Evolutionary conservation across 2,329 filamentous ascomycete species (phyloP), one percentile per base, ranked within the genome.

Genomic region (Balansia obtecta): DNA sequence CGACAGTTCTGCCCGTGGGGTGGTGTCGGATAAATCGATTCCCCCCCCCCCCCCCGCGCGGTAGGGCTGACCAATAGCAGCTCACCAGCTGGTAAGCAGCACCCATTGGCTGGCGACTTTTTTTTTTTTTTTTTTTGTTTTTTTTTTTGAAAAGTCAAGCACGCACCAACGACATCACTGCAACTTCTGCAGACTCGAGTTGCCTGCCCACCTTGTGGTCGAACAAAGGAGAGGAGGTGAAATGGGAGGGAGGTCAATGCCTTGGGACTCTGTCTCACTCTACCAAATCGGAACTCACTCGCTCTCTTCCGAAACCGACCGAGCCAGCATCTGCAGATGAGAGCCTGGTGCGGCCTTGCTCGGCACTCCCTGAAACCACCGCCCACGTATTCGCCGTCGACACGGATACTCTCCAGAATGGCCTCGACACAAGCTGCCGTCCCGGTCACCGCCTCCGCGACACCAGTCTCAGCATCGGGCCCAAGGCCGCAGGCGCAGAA

Each of bases 1-100:
- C 20, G n/a, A n/a, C n/a, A n/a, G n/a, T n/a, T n/a, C n/a, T n/a
- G n/a, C n/a, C n/a, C n/a, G n/a, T n/a, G n/a, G n/a, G n/a, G n/a
- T n/a, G n/a, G n/a, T n/a, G n/a, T n/a, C n/a, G n/a, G n/a, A n/a
- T n/a, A n/a, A n/a, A n/a, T n/a, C n/a, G n/a, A n/a, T n/a, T n/a
- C n/a, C n/a, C n/a, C n/a, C n/a, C n/a, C n/a, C n/a, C n/a, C n/a
- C n/a, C n/a, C n/a, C n/a, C n/a, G n/a, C n/a, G n/a, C n/a, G n/a
- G n/a, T n/a, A n/a, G n/a, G n/a, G n/a, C n/a, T 33, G 39, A n/a
- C 50, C 51, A 55, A 54, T 53, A 22, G 42, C 20, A 41, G 38
- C 13, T 3, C 20, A 20, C 34, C 40, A 32, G 27, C 42, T 51
- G 39, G 47, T 51, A 49, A 54, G 49, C 46, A 46, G 22, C 34